A percentile compares a stretch with the other conserved stretches of the same genome.
These are phyloP conservation scores for Pythium aquatile DNA, from an alignment of 352 stramenopile genomes.

Conservation along the genomic window DNA sequence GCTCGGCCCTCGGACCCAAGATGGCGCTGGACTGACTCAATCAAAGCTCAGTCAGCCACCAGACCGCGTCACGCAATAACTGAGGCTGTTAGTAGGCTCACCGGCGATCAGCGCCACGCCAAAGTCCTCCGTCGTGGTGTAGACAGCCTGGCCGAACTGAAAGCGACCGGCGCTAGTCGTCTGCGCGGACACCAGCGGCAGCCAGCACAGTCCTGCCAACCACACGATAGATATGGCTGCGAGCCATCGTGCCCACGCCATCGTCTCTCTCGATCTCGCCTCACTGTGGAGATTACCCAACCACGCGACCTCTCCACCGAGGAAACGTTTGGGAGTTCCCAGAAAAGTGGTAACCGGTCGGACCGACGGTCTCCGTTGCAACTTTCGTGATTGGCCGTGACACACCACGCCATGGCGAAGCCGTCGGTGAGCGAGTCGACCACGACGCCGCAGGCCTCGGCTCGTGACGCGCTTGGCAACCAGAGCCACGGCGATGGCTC, in stretches of 20 bases:
- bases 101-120: conserved; percentile 59
- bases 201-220: background rate
- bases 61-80: too few relatives aligned
- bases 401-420: conserved; percentile 2
- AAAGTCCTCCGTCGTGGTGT: conserved; percentile 61
- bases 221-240: background rate
- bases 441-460: background rate
- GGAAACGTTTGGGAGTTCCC: background rate
- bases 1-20: conserved; percentile 58
- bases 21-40: conserved; percentile 48
- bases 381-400: too few relatives aligned
- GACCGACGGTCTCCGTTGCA: background rate
- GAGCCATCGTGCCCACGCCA: background rate
- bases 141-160: conserved; percentile 57
- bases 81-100: conserved; percentile 8
- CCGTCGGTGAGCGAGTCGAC: conserved; percentile 1
- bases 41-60: background rate
- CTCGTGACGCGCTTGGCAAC: conserved; percentile 10
- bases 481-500: conserved; percentile 11
- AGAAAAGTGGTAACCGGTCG: background rate
- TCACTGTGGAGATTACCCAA: background rate
- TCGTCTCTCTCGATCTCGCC: background rate
- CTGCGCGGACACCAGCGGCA: background rate
- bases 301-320: background rate
- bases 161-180: conserved; percentile 39